Evolutionary conservation across 257 asterid genomes (phyloP).

Genomic region (Linaria vulgaris): DNA sequence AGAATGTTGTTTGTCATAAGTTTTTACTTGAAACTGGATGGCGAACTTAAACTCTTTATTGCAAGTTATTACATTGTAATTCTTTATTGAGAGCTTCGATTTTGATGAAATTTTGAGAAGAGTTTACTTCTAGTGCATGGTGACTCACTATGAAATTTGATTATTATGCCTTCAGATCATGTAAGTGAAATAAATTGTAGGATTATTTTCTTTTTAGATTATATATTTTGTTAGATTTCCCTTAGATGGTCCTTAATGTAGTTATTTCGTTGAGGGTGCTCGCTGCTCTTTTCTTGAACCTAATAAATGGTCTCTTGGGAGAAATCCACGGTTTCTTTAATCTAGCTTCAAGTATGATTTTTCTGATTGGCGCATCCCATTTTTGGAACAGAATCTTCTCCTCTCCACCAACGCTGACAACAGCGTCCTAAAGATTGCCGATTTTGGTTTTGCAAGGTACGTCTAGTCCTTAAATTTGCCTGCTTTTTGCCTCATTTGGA

Average conservation of each 20-base stretch:
- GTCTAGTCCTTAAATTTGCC: slow-evolving; percentile 15
- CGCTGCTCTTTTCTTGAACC: neutral
- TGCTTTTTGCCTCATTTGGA: slow-evolving; percentile 2
- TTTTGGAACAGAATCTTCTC: slow-evolving; percentile 51
- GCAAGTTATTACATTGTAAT: neutral
- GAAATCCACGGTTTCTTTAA: neutral
- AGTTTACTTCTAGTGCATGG: neutral
- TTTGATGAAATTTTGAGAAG: neutral
- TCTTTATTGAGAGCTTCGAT: neutral
- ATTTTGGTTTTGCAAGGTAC: slow-evolving; percentile 86
- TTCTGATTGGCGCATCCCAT: slow-evolving; percentile 22
- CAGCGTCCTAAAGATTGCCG: slow-evolving; percentile 58
- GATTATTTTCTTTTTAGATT: neutral
- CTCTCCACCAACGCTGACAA: slow-evolving; percentile 42
- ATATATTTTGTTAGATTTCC: neutral
- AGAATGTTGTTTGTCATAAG: neutral
- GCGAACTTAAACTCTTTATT: neutral
- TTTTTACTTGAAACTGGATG: neutral
- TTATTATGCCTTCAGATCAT: slow-evolving; percentile 4
- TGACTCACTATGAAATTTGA: neutral
- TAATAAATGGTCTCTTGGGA: neutral
- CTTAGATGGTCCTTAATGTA: neutral
- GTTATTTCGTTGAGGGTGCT: neutral
- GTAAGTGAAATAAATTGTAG: neutral
- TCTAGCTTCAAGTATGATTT: slow-evolving; percentile 1